Conservation (phyloP, 2,329 filamentous ascomycete genomes). For the Xylaria sp. region DNA sequence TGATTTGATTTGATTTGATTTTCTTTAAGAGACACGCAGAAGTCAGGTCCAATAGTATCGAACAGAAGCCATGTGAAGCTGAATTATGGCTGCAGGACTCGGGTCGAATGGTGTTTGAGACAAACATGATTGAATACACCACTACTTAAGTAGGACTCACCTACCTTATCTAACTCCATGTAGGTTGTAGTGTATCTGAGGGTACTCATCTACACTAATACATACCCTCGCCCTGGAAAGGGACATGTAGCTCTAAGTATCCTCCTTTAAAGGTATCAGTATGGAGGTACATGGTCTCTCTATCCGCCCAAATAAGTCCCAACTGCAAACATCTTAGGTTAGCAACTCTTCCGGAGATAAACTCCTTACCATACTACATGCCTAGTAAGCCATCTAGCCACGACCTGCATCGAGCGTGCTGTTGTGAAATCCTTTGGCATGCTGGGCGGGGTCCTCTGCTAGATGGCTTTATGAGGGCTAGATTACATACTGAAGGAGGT, state of each 20-base stretch:
- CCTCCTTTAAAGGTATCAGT: no score
- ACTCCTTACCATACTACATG: not conserved
- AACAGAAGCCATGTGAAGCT: conserved; percentile 12
- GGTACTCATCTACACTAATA: no score
- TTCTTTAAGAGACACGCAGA: not conserved
- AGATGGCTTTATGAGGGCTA: not conserved
- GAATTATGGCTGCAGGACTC: conserved; percentile 24
- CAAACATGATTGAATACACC: not conserved
- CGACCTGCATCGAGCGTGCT: conserved; percentile 10
- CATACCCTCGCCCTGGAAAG: not conserved
- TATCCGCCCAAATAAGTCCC: conserved; percentile 3
- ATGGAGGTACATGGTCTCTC: not conserved
- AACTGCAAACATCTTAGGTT: not conserved
- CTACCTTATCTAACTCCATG: no score
- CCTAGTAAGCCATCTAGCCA: conserved; percentile 28
- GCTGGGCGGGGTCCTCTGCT: conserved; percentile 14
- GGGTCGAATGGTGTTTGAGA: not conserved
- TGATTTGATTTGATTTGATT: conserved; percentile 4
- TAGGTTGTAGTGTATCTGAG: no score
- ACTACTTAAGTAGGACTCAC: not conserved
- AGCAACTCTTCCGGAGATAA: not conserved
- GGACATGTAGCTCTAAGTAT: not conserved
- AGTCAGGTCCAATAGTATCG: conserved; percentile 12
- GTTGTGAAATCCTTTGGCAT: conserved; percentile 31
- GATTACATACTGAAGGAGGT: not conserved